Evolutionary conservation across 495 filamentous ascomycete genomes (phyloP).

Genomic region (Clohesyomyces aquaticus): DNA sequence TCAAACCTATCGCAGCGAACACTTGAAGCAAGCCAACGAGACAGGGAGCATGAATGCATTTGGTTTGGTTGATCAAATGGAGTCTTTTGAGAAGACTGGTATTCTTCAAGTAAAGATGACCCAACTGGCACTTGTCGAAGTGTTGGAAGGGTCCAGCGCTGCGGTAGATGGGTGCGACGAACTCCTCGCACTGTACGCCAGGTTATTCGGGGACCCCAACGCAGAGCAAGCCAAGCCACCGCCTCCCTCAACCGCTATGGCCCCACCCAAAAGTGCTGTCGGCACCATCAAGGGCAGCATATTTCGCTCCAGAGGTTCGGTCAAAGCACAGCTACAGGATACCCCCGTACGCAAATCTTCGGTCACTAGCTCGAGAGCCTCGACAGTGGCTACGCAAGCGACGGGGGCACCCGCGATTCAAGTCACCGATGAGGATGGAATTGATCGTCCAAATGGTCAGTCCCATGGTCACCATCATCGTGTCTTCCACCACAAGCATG

Average conservation of each 20-base stretch:
- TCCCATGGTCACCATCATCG: conserved; percentile 39
- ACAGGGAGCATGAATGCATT: neutral
- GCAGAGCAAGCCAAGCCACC: conserved; percentile 40
- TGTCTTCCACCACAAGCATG: conserved; percentile 40
- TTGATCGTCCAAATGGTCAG: conserved; percentile 31
- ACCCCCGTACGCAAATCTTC: conserved; percentile 24
- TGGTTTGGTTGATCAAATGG: conserved; percentile 71
- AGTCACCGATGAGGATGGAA: conserved; percentile 48
- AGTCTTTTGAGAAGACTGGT: conserved; percentile 74
- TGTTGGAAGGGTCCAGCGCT: conserved; percentile 75
- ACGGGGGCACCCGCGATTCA: conserved; percentile 44
- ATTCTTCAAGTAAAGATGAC: conserved; percentile 94
- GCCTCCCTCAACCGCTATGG: conserved; percentile 32
- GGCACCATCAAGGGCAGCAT: conserved; percentile 77
- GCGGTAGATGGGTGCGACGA: conserved; percentile 84
- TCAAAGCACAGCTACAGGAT: conserved; percentile 31
- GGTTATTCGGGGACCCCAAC: conserved; percentile 68
- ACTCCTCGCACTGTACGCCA: conserved; percentile 76
- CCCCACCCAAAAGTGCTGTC: conserved; percentile 61
- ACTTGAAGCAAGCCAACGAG: conserved; percentile 33
- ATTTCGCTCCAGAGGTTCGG: conserved; percentile 57
- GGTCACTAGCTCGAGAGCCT: conserved; percentile 28
- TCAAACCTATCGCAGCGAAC: conserved; percentile 37
- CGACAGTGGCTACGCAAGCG: conserved; percentile 38
- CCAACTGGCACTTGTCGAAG: conserved; percentile 80